A percentile compares a stretch with the other conserved stretches of the same genome.
These are phyloP conservation scores for Jaapia argillacea DNA, from an alignment of 768 basidiomycete genomes.

Conservation along the genomic window DNA sequence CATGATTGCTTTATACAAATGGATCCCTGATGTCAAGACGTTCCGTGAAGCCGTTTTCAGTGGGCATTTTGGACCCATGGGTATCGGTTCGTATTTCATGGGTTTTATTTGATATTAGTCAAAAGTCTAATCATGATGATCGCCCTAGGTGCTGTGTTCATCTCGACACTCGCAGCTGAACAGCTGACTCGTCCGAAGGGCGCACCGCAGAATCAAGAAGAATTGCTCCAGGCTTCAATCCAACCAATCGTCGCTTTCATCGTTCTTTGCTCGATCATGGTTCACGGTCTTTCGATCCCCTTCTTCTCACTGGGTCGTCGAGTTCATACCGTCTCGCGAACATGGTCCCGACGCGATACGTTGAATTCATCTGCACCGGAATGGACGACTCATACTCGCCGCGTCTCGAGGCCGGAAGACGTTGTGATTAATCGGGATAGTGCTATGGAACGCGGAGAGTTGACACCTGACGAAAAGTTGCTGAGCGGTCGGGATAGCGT, in stretches of 20 bases:
- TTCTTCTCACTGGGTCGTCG: slow-evolving; percentile 87
- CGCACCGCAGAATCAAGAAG: slow-evolving; percentile 46
- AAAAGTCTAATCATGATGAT: slow-evolving; percentile 3
- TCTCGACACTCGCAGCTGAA: slow-evolving; percentile 70
- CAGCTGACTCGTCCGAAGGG: slow-evolving; percentile 37
- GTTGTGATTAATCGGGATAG: slow-evolving; percentile 82
- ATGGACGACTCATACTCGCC: slow-evolving; percentile 72
- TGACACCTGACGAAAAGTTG: slow-evolving; percentile 17
- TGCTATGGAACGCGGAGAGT: slow-evolving; percentile 40
- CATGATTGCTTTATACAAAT: slow-evolving; percentile 78
- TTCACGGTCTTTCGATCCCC: slow-evolving; percentile 89
- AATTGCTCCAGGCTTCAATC: slow-evolving; percentile 63
- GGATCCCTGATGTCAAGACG: slow-evolving; percentile 95
- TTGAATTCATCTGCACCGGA: slow-evolving; percentile 47
- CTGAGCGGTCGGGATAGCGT: slow-evolving; percentile 15
- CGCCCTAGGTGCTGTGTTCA: slow-evolving; percentile 76
- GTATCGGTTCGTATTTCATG: slow-evolving; percentile 43
- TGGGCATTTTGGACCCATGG: slow-evolving; percentile 92
- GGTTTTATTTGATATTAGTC: neutral
- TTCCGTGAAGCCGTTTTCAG: slow-evolving; percentile 89
- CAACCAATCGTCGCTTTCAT: slow-evolving; percentile 93
- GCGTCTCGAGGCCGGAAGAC: slow-evolving; percentile 61
- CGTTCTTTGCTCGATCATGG: slow-evolving; percentile 83
- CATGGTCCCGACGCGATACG: slow-evolving; percentile 74
- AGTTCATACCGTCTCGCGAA: slow-evolving; percentile 85